Evolutionary conservation across 2,329 filamentous ascomycete species (phyloP).

Genomic region (Ophiostoma fasciatum): DNA sequence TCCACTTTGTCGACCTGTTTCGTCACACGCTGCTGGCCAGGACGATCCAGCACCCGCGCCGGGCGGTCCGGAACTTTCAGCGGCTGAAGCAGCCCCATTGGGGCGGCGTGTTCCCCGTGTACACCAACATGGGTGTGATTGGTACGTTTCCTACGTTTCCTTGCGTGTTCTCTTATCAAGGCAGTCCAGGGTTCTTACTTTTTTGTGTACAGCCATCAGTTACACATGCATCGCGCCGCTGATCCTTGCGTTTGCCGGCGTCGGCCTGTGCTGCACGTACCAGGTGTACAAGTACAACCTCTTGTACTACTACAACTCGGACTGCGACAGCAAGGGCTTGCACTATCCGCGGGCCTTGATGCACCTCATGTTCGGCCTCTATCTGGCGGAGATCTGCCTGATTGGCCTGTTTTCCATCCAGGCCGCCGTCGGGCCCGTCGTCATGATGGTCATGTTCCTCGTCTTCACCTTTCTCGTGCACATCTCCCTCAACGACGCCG

Average conservation of each 20-base stretch:
- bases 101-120: constrained; percentile 62
- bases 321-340: constrained; percentile 77
- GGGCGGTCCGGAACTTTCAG: constrained; percentile 62
- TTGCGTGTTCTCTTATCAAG: neutral
- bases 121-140: constrained; percentile 60
- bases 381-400: constrained; percentile 64
- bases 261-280: constrained; percentile 68
- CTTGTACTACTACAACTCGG: constrained; percentile 63
- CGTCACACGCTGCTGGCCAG: constrained; percentile 42
- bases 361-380: constrained; percentile 70
- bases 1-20: constrained; percentile 50
- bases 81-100: constrained; percentile 54
- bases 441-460: constrained; percentile 62
- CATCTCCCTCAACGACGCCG: constrained; percentile 51
- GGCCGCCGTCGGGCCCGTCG: constrained; percentile 50
- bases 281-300: constrained; percentile 78
- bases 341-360: constrained; percentile 80
- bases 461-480: constrained; percentile 67
- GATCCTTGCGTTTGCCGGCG: constrained; percentile 63
- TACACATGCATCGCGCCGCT: constrained; percentile 77
- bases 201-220: constrained; percentile 38
- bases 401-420: constrained; percentile 68
- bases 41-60: constrained; percentile 65
- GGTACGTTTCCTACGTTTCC: constrained; percentile 23
- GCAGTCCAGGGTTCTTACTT: too few species aligned